Evolutionary conservation across 495 filamentous ascomycete species (phyloP), one percentile per base, ranked within the genome.

Genomic region (Penicillium paxilli): DNA sequence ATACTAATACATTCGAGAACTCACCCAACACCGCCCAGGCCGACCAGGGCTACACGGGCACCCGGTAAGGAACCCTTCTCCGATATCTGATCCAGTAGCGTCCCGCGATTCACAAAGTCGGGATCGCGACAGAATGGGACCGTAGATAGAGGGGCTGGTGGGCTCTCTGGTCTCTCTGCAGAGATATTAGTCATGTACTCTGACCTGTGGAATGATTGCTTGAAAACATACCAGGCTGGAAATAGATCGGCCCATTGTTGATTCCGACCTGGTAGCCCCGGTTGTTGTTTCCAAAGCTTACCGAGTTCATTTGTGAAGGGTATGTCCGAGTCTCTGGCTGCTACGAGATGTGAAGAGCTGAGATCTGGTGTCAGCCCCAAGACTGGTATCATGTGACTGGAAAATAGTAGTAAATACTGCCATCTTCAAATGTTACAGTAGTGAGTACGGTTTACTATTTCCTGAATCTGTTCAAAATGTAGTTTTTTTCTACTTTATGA

Each of bases 21-120:
- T 46, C 17, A 50, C 47, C 53, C 53, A 19, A 55, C 30, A 14
- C 53, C 38, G 26, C 53, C 40, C 0, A 38, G 46, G 1, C 47
- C 53, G 0, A 50, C 25, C 6, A 55, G 20, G 4, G 35, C 38
- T 28, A 42, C 19, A 9, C 48, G 37, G 4, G 22, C 23, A n/a
- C 14, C 37, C 5, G 37, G 37, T 7, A 5, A 5, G 5, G 37
- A 41, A 4, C 37, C 5, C 5, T 25, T 51, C 21, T 51, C n/a
- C 12, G 16, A 2, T 14, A 51, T 28, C n/a, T 17, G 14, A 3
- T 28, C 11, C 7, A 30, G 22, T 4, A 51, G 35, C 9, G 10
- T 14, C 0, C 1, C 35, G 1, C 48, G 37, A 14, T n/a, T 1
- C 12, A 42, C 14, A n/a, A 51, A 51, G 11, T 42, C 48, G 12